Evolutionary conservation across 2,329 filamentous ascomycete genomes (phyloP).

Genomic region (Colletotrichum sp.): DNA sequence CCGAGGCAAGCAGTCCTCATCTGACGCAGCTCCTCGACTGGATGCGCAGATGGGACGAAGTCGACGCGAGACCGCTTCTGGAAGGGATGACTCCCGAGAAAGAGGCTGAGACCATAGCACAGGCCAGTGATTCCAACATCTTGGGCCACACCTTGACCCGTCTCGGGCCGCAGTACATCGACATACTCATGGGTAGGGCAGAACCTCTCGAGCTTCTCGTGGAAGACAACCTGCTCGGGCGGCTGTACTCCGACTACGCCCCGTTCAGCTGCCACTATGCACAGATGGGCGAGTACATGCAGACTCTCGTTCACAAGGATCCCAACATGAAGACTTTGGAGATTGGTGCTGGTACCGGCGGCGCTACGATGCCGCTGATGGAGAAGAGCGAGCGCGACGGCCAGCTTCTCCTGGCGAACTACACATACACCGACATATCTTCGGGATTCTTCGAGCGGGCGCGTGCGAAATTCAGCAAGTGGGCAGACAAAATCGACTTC

Average conservation of each 20-base stretch:
- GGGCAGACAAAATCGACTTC: constrained; percentile 18
- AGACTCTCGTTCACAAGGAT: neutral
- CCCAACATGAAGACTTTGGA: neutral
- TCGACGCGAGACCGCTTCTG: too few species aligned
- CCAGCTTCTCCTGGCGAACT: constrained; percentile 20
- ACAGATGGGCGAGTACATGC: neutral
- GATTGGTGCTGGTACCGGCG: neutral
- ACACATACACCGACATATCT: constrained; percentile 34
- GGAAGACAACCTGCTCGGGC: neutral
- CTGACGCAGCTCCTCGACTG: too few species aligned
- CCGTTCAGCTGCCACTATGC: too few species aligned
- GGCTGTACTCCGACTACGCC: neutral
- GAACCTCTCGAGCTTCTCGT: neutral
- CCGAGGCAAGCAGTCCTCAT: too few species aligned
- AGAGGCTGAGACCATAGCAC: too few species aligned
- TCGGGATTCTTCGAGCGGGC: constrained; percentile 26
- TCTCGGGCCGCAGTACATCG: neutral
- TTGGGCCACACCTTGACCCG: neutral
- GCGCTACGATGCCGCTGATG: neutral
- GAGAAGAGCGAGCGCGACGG: constrained; percentile 47
- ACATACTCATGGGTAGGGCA: neutral
- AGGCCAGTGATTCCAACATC: neutral
- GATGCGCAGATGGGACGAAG: too few species aligned
- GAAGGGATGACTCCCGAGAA: too few species aligned
- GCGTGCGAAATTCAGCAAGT: neutral